phyloP scores from a whole-genome alignment of 257 asterid species.

The Apocynum venetum region DNA sequence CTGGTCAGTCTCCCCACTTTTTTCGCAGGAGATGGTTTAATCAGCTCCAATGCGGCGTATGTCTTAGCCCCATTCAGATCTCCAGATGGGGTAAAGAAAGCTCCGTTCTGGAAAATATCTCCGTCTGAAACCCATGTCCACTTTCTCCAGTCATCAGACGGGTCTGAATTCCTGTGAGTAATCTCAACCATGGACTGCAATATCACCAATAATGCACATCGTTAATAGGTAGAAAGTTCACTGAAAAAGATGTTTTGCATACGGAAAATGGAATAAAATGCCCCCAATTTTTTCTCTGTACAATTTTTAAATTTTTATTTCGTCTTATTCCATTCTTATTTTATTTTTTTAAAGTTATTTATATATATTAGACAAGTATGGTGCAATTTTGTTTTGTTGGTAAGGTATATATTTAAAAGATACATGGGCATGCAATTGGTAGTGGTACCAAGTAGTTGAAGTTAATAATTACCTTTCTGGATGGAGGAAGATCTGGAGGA shows the following conservation, averaged over 20 bases:
- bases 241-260: too few species aligned
- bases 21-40: constrained; percentile 14
- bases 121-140: constrained; percentile 34
- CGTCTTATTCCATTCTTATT: too few species aligned
- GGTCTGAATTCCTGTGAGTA: constrained; percentile 16
- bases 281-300: too few species aligned
- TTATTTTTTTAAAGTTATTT: neutral
- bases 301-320: too few species aligned
- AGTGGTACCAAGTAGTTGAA: too few species aligned
- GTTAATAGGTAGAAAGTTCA: too few species aligned
- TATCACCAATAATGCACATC: too few species aligned
- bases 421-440: too few species aligned
- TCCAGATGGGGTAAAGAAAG: constrained; percentile 21
- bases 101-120: constrained; percentile 27
- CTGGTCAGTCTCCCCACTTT: constrained; percentile 3
- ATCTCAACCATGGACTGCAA: constrained; percentile 8
- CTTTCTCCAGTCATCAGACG: constrained; percentile 5
- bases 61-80: constrained; percentile 14
- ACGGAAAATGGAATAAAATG: too few species aligned
- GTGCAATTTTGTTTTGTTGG: too few species aligned
- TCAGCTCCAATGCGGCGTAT: constrained; percentile 15
- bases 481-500: neutral
- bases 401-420: too few species aligned
- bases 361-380: too few species aligned
- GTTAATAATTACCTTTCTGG: constrained; percentile 9